Evolutionary conservation across 2,329 filamentous ascomycete species (phyloP), one percentile per base, ranked within the genome.

Genomic region (Corinectria fuckeliana): DNA sequence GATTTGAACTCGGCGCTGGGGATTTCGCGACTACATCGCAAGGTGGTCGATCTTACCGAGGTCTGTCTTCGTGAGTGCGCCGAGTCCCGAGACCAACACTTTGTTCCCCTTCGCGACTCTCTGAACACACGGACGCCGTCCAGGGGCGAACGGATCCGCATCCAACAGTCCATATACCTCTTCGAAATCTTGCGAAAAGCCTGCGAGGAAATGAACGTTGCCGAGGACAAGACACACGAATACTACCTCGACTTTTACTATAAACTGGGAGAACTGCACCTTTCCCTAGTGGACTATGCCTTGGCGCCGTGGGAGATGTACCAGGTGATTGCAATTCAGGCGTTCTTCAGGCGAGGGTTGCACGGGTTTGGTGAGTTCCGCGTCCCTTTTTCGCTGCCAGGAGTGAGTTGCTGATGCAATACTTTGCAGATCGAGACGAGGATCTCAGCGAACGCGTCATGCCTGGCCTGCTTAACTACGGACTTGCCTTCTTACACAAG

Each of bases 301-400:
- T n/a, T 63, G 26, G 54, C 61, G 5, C 61, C 61, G 3, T 63
- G 61, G 61, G 61, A 63, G 44, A 50, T 61, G 34, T 44, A 61
- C 44, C 58, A 63, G 34, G 61, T 61, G 5, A 23, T 61, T 25
- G 45, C 32, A 14, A 45, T 63, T 3, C 34, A 55, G 13, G 26
- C 38, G 5, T 63, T 56, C 47, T 61, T 61, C 44, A 34, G 54
- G 30, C 61, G 61, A 10, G 21, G 34, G 7, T 18, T 58, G 18
- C 30, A 52, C 14, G 50, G 42, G 3, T 45, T 57, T 16, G 49
- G 57, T 60, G 53, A 32, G 50, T 34, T 26, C 5, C 5, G 10
- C 3, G 7, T 18, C 13, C 13, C 9, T 16, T 23, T 36, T 20
- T 23, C 3, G 4, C 7, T 14, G 25, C 4, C 11, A 25, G 4